Percentiles rank a stretch among this genome's conserved stretches.
phyloP scores from a whole-genome alignment of 495 filamentous ascomycete genomes.

The Podospora pseudoanserina region DNA sequence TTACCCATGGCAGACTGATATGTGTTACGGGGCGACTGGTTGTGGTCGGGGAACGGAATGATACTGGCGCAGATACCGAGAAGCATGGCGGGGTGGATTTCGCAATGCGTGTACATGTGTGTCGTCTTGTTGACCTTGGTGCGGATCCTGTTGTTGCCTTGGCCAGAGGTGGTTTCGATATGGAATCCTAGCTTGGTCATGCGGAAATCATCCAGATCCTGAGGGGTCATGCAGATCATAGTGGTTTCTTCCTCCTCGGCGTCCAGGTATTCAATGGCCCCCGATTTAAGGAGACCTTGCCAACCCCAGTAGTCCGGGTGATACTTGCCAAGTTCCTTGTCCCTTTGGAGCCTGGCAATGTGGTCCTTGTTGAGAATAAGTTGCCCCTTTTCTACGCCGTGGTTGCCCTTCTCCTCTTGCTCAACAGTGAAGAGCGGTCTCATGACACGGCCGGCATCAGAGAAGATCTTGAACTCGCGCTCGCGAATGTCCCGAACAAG shows the following conservation, averaged over 20 bases:
- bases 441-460: conserved; percentile 91
- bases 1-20: conserved; percentile 99
- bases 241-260: conserved; percentile 97
- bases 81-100: conserved; percentile 99
- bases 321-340: conserved; percentile 54
- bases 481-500: conserved; percentile 93
- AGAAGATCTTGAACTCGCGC: conserved; percentile 97
- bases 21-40: conserved; percentile 96
- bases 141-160: conserved; percentile 72
- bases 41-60: conserved; percentile 99
- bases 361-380: conserved; percentile 81
- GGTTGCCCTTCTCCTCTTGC: conserved; percentile 63
- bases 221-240: conserved; percentile 98
- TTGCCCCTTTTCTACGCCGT: conserved; percentile 65
- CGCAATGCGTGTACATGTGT: conserved; percentile 93
- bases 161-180: conserved; percentile 43
- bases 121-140: conserved; percentile 76
- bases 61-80: conserved; percentile 96
- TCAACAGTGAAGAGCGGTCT: conserved; percentile 83
- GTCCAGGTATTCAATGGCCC: conserved; percentile 91
- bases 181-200: conserved; percentile 48
- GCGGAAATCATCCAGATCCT: conserved; percentile 74
- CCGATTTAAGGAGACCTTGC: conserved; percentile 73
- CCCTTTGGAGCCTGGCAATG: conserved; percentile 58
- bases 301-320: conserved; percentile 74